Base-by-base conservation (phyloP, 345 rosid species). In the Conringia planisiliqua region DNA sequence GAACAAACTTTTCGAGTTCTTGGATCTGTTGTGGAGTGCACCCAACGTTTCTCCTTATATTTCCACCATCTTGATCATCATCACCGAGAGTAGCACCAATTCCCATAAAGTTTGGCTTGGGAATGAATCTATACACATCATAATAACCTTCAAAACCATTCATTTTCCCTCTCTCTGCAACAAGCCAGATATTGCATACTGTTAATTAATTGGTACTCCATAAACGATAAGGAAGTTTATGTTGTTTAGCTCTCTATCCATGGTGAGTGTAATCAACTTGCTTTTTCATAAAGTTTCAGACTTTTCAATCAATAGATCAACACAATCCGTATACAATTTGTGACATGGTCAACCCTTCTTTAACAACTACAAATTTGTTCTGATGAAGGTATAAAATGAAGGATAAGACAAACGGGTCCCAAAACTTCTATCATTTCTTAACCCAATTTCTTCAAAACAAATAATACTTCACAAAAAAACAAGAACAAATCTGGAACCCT, bases 21-120 rank as follows among this genome's bases (percentile, higher is more conserved):
- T 82, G 89, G 47, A 79, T 88, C 68, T 91, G 96, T n/a, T 70
- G 29, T 1, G 83, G 78, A 64, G 83, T 85, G 79, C 83, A 96
- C 57, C 93, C 78, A 9, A 79, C 83, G 72, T 72, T 82, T 73
- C 70, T 84, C 75, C 70, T 85, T 81, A 57, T 85, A 75, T 64
- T 78, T 38, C 32, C 79, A n/a, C 56, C 80, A 29, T 74, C 70
- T 0, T 81, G 86, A 27, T 62, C 83, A 54, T 86, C 86, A 54
- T 79, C 84, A n/a, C 82, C 85, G 7, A 80, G 80, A 17, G 40
- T 70, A 48, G 74, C 82, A 35, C 80, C 85, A 24, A 32, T 82
- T 40, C 71, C 89, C 66, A 51, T 1, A 11, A 32, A 29, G 47
- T 68, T 79, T 2, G 65, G 66, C 67, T 83, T 82, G 62, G 56